These are phyloP conservation scores for Trichoderma pleuroti DNA, from an alignment of 2,329 filamentous ascomycete genomes.

Conservation along the genomic window DNA sequence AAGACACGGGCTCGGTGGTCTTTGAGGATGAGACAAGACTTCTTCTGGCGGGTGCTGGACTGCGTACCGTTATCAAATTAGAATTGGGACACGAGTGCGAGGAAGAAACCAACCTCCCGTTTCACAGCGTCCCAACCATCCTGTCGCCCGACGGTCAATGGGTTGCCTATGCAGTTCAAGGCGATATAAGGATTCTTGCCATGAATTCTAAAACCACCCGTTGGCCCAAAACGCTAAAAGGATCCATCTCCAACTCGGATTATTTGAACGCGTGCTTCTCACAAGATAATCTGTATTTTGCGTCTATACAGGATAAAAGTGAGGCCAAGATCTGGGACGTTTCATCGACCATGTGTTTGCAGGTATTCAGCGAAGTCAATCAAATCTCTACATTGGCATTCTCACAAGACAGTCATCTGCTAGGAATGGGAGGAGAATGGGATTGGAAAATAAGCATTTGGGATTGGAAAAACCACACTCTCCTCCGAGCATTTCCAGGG, in stretches of 20 bases:
- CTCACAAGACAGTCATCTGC: background rate
- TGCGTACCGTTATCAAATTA: background rate
- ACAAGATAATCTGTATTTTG: background rate
- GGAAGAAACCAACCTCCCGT: background rate
- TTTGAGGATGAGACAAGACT: background rate
- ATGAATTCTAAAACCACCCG: background rate
- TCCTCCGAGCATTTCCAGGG: constrained; percentile 21
- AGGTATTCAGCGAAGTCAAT: no score
- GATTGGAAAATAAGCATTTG: background rate
- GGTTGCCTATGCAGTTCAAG: background rate
- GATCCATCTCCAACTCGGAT: rapidly evolving
- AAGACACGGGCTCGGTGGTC: rapidly evolving
- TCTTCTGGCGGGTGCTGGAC: background rate
- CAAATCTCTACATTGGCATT: background rate
- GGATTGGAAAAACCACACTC: background rate
- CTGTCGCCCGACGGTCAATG: background rate
- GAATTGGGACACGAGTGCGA: background rate
- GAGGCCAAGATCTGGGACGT: background rate
- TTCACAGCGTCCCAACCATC: no score
- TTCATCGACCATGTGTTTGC: background rate
- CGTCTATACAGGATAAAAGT: rapidly evolving
- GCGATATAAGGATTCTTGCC: background rate
- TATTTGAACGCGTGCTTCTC: background rate
- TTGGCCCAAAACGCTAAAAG: background rate
- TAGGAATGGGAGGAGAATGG: background rate